Percentiles rank a stretch among this genome's conserved stretches.
Evolutionary conservation across 331 rosid species (phyloP).

Genomic region (Pyrus hybrid): DNA sequence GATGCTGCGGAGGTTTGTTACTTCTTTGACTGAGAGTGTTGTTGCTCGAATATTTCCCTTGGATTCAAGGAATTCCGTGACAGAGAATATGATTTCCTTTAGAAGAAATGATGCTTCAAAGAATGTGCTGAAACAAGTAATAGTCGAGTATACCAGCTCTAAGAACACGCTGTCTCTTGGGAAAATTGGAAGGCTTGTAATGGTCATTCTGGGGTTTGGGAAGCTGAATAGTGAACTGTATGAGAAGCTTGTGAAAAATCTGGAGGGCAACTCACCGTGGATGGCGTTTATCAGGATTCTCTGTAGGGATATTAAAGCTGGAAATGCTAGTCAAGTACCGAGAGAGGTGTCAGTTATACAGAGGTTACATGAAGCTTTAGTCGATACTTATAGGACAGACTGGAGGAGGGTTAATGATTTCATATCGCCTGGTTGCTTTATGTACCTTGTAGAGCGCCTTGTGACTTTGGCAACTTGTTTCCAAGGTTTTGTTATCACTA

Average conservation of each 20-base stretch:
- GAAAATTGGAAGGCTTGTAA: slow-evolving; percentile 41
- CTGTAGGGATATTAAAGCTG: neutral
- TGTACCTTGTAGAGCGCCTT: slow-evolving; percentile 8
- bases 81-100: slow-evolving; percentile 24
- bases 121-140: slow-evolving; percentile 14
- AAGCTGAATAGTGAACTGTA: neutral
- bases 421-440: neutral
- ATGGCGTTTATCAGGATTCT: slow-evolving; percentile 23
- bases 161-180: slow-evolving; percentile 23
- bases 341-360: neutral
- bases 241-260: neutral
- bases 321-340: neutral
- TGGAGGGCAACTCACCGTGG: slow-evolving; percentile 34
- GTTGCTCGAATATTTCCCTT: slow-evolving; percentile 6
- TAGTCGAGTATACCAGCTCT: slow-evolving; percentile 11
- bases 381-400: neutral
- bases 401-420: neutral
- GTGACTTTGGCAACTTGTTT: neutral
- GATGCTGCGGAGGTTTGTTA: neutral
- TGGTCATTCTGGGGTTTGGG: slow-evolving; percentile 37
- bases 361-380: neutral
- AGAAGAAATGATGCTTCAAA: slow-evolving; percentile 17
- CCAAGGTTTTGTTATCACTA: neutral
- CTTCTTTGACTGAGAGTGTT: neutral
- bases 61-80: slow-evolving; percentile 16